Evolutionary conservation across 148 eudicot species (phyloP).

Genomic region (Dianthus caryophyllus): DNA sequence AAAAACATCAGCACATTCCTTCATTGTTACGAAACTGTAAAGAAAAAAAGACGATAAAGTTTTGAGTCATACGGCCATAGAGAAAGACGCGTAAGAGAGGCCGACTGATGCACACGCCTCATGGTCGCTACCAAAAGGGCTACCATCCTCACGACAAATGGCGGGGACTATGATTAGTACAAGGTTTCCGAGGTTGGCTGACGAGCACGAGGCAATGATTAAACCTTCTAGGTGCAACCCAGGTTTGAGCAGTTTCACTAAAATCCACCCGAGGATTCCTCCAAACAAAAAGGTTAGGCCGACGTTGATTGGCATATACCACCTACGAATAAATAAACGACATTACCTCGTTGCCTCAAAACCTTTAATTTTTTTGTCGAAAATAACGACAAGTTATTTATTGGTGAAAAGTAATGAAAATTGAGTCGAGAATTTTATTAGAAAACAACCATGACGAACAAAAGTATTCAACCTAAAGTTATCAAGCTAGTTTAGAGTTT

Average conservation of each 20-base stretch:
- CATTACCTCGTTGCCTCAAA: neutral
- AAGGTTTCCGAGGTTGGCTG: slow-evolving; percentile 84
- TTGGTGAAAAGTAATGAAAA: too few species aligned
- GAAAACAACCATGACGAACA: too few species aligned
- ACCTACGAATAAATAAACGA: slow-evolving; percentile 48
- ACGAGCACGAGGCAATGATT: slow-evolving; percentile 58
- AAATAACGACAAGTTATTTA: too few species aligned
- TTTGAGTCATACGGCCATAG: slow-evolving; percentile 71
- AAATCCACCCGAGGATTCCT: slow-evolving; percentile 73
- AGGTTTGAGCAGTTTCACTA: slow-evolving; percentile 63
- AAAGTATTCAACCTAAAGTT: too few species aligned
- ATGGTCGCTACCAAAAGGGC: slow-evolving; percentile 70
- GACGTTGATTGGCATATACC: slow-evolving; percentile 85
- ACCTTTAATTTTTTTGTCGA: too few species aligned
- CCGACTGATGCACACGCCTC: slow-evolving; percentile 45
- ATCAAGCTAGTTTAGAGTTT: too few species aligned
- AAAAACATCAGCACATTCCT: neutral
- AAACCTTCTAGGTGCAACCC: slow-evolving; percentile 62
- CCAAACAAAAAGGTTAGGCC: slow-evolving; percentile 78
- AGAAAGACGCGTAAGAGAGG: slow-evolving; percentile 79
- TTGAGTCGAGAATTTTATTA: too few species aligned
- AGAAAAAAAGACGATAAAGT: neutral
- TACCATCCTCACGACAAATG: slow-evolving; percentile 60
- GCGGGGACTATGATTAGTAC: slow-evolving; percentile 82
- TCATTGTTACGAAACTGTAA: neutral